These are phyloP conservation scores for Clarireedia monteithiana DNA, from an alignment of 2,329 filamentous ascomycete genomes.

Conservation along the genomic window DNA sequence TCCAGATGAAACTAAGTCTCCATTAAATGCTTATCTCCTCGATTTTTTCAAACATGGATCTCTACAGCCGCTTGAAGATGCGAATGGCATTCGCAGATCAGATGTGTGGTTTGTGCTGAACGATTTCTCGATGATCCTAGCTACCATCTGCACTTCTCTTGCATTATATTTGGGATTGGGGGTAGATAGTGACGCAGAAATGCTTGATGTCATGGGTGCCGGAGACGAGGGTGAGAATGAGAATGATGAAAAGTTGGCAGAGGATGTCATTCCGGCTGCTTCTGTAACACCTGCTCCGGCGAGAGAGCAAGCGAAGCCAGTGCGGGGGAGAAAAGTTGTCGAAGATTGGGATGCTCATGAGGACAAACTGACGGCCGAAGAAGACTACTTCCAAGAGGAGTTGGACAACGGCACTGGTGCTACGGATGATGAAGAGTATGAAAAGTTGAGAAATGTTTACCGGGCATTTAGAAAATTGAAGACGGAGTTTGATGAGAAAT, in stretches of 20 bases:
- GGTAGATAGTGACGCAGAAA: slow-evolving; percentile 39
- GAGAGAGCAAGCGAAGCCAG: slow-evolving; percentile 6
- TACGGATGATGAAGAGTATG: slow-evolving; percentile 33
- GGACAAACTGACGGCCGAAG: slow-evolving; percentile 32
- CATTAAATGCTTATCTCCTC: slow-evolving; percentile 61
- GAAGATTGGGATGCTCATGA: slow-evolving; percentile 43
- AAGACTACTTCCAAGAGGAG: slow-evolving; percentile 27
- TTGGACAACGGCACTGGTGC: slow-evolving; percentile 27
- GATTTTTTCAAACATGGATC: slow-evolving; percentile 74
- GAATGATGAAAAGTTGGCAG: slow-evolving; percentile 28
- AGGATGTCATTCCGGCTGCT: slow-evolving; percentile 15
- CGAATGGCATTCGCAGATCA: slow-evolving; percentile 57
- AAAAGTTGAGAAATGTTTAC: slow-evolving; percentile 46
- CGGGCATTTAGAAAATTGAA: slow-evolving; percentile 50
- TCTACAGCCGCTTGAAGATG: slow-evolving; percentile 47
- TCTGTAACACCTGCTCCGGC: slow-evolving; percentile 1
- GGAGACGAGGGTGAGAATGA: slow-evolving; percentile 41
- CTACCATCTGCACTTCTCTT: slow-evolving; percentile 63
- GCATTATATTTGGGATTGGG: slow-evolving; percentile 48
- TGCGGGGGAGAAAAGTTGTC: slow-evolving; percentile 32
- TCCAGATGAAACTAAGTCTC: slow-evolving; percentile 42
- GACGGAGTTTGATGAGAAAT: slow-evolving; percentile 56
- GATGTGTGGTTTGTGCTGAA: slow-evolving; percentile 69
- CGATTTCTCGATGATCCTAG: slow-evolving; percentile 55
- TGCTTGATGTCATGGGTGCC: slow-evolving; percentile 37